Evolutionary conservation across 164 flowering plant genomes (phyloP).

Genomic region (Santalum album): DNA sequence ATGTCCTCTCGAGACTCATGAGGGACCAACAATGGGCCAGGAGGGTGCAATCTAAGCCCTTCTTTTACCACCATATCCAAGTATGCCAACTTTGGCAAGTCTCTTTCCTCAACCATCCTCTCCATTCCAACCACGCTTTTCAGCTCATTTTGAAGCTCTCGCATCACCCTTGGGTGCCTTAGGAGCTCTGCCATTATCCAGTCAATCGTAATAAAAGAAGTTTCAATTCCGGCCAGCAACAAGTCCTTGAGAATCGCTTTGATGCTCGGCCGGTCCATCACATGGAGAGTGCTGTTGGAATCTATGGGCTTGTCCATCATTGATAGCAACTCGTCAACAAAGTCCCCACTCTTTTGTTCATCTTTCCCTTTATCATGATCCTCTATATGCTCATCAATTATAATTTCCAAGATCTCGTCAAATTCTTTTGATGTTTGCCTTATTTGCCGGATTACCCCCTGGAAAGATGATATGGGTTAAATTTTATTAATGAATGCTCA

Average conservation of each 20-base stretch:
- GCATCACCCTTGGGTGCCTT: slow-evolving; percentile 7
- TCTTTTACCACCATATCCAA: slow-evolving; percentile 28
- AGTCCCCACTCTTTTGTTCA: background rate
- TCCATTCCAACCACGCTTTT: slow-evolving; percentile 10
- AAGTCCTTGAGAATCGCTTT: background rate
- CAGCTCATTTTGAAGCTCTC: slow-evolving; percentile 15
- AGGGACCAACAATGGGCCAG: slow-evolving; percentile 21
- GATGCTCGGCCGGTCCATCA: background rate
- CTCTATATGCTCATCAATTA: slow-evolving; percentile 12
- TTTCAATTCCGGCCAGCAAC: background rate
- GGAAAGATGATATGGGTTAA: background rate
- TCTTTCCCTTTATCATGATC: background rate
- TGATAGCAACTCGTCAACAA: slow-evolving; percentile 11
- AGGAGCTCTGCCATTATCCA: background rate
- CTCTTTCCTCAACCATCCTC: slow-evolving; percentile 16
- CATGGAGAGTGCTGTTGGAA: background rate
- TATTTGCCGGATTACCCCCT: slow-evolving; percentile 7
- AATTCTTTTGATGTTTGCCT: background rate
- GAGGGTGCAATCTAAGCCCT: slow-evolving; percentile 26
- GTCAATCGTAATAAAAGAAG: background rate
- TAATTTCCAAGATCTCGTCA: slow-evolving; percentile 8
- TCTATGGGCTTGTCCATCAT: background rate
- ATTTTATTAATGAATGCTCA: too few relatives aligned
- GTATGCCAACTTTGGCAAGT: slow-evolving; percentile 17
- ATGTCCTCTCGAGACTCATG: slow-evolving; percentile 18